A percentile compares a stretch with the other conserved stretches of the same genome.
Conservation (phyloP, 805 yeast genomes). For the Debaryomyces prosopidis region DNA sequence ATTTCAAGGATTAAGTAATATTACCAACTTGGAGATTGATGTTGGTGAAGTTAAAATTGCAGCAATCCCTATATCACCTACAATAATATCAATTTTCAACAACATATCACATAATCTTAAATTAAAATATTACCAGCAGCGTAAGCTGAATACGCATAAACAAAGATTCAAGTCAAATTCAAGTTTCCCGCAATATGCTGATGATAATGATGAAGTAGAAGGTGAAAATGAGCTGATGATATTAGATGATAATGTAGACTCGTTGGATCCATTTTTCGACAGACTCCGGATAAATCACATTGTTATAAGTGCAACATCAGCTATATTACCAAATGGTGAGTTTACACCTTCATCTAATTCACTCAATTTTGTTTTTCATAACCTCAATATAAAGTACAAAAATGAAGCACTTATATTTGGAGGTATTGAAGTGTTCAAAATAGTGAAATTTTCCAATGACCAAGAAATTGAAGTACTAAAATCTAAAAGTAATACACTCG, state of each 20-base stretch:
- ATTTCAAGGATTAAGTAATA: conserved; percentile 48
- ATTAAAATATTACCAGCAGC: conserved; percentile 29
- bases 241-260: conserved; percentile 7
- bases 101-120: conserved; percentile 38
- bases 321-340: conserved; percentile 38
- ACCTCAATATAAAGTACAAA: conserved; percentile 44
- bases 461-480: conserved; percentile 23
- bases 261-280: conserved; percentile 30
- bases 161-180: conserved; percentile 6
- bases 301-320: conserved; percentile 47
- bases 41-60: conserved; percentile 45
- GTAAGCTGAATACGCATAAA: conserved; percentile 13
- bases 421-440: conserved; percentile 37
- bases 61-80: conserved; percentile 43
- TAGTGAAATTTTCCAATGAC: conserved; percentile 20
- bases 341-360: conserved; percentile 37
- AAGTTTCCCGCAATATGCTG: conserved; percentile 27
- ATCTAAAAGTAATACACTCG: conserved; percentile 13
- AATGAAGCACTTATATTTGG: conserved; percentile 47
- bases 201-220: conserved; percentile 13
- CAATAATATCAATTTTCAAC: conserved; percentile 34
- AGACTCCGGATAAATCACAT: conserved; percentile 39
- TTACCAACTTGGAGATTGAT: conserved; percentile 37
- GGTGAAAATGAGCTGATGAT: conserved; percentile 8
- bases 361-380: conserved; percentile 21